Percentiles rank a stretch among this genome's conserved stretches.
Evolutionary conservation across 495 filamentous ascomycete genomes (phyloP).

Genomic region (Penicillium bovifimosum): DNA sequence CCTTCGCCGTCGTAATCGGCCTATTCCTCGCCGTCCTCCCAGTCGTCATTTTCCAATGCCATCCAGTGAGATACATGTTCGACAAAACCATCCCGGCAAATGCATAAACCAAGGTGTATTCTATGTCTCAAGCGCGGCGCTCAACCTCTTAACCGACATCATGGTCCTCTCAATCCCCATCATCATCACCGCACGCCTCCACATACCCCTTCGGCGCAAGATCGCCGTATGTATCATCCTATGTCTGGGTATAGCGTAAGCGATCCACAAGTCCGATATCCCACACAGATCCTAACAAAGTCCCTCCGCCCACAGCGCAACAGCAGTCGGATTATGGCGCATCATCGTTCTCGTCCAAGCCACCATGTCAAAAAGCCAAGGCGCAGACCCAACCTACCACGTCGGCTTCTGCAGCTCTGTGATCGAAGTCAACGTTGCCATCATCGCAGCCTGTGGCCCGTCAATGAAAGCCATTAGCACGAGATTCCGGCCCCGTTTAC

Average conservation of each 20-base stretch:
- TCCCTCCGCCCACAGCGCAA: constrained; percentile 35
- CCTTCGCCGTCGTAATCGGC: constrained; percentile 44
- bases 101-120: constrained; percentile 41
- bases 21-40: constrained; percentile 52
- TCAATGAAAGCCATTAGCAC: constrained; percentile 23
- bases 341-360: constrained; percentile 22
- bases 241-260: constrained; percentile 38
- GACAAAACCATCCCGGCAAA: constrained; percentile 29
- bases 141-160: constrained; percentile 45
- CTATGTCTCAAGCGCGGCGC: constrained; percentile 37
- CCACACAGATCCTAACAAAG: neutral
- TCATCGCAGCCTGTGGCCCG: constrained; percentile 45
- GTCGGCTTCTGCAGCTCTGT: constrained; percentile 48
- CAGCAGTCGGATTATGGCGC: constrained; percentile 38
- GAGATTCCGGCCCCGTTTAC: constrained; percentile 15
- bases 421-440: constrained; percentile 50
- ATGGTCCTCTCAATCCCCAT: constrained; percentile 44
- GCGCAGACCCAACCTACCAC: constrained; percentile 25
- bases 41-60: constrained; percentile 54
- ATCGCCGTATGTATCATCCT: constrained; percentile 41
- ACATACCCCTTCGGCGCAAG: constrained; percentile 40
- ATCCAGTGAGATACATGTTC: constrained; percentile 41
- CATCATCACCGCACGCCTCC: constrained; percentile 42
- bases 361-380: constrained; percentile 8
- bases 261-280: neutral